These are phyloP conservation scores for Evansstolkia leycettana DNA, from an alignment of 495 filamentous ascomycete species.

Conservation along the genomic window DNA sequence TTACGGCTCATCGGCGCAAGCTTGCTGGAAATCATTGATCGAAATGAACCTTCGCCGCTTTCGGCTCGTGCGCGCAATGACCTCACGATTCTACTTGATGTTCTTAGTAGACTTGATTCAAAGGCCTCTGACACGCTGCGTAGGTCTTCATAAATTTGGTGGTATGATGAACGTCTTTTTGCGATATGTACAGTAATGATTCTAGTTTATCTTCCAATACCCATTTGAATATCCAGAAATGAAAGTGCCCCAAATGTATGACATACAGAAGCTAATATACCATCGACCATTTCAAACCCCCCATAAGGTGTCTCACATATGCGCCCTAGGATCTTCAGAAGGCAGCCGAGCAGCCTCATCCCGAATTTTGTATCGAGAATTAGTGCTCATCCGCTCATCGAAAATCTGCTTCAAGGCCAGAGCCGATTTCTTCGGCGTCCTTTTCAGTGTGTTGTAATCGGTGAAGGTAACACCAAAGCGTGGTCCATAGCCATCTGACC, in stretches of 20 bases:
- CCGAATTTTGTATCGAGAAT: too few species aligned
- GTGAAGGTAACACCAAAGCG: slow-evolving; percentile 1
- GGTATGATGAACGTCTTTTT: too few species aligned
- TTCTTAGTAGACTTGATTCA: slow-evolving; percentile 11
- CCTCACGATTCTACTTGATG: slow-evolving; percentile 11
- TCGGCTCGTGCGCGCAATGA: slow-evolving; percentile 9
- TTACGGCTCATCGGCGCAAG: slow-evolving; percentile 17
- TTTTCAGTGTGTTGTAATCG: slow-evolving; percentile 6
- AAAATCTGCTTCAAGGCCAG: slow-evolving; percentile 11
- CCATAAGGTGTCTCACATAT: too few species aligned
- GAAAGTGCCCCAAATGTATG: too few species aligned
- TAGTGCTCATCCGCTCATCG: slow-evolving; percentile 5
- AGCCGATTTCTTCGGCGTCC: slow-evolving; percentile 21
- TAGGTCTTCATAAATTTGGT: slow-evolving; percentile 4
- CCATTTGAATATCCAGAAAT: too few species aligned
- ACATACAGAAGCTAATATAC: too few species aligned
- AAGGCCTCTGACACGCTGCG: slow-evolving; percentile 14
- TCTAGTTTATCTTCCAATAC: too few species aligned
- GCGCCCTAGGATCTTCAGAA: too few species aligned
- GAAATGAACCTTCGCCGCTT: slow-evolving; percentile 10
- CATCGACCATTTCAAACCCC: too few species aligned
- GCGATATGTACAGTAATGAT: too few species aligned
- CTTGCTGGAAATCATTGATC: slow-evolving; percentile 16
- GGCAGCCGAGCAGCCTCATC: too few species aligned
- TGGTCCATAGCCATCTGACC: slow-evolving; percentile 11